Base-by-base conservation (phyloP, 2,329 filamentous ascomycete genomes). In the Aspergillus sp. region DNA sequence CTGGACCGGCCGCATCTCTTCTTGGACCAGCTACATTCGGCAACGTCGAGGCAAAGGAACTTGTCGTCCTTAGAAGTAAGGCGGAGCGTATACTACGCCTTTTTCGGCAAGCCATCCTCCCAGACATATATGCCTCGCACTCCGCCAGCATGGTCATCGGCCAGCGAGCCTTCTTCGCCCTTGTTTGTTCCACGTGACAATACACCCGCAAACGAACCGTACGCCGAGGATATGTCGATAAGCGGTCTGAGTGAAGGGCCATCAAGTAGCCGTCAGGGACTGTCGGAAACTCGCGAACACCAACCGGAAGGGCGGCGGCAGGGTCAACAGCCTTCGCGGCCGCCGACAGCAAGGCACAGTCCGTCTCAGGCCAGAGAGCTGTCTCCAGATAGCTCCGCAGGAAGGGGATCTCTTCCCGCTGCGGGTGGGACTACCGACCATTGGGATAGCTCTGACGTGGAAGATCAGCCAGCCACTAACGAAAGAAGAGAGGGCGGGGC, bases 1-100 rank as follows among this genome's bases (percentile, higher is more conserved):
- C 41, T 50, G 25, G 47, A 50, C 29, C 25, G 47, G 7, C 41
- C 47, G 25, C 47, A 44, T 44, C n/a, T 50, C 29, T 50, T 50
- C 47, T 23, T 44, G 13, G 47, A 50, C 41, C 21, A 13, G 14
- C 25, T 50, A 38, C 41, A 50, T 42, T 44, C 40, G 25, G 41
- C 25, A 34, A 45, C 29, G 29, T 19, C 40, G 25, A 41, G 19
- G 38, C 47, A 42, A 43, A 43, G 41, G 20, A 50, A 50, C 25
- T n/a, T 50, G n/a, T 50, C 47, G 21, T 44, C 47, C 23, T 31
- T 50, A 17, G 25, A 44, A 20, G 47, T 50, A 20, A 50, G 47
- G 36, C 47, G 29, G 38, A 23, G 40, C 29, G 47, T 50, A 19
- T 50, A 50, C 41, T 44, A 44, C 25, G 40, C 47, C 40, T 50